Conservation (phyloP, 2,329 filamentous ascomycete genomes). For the Dothistroma septosporum region DNA sequence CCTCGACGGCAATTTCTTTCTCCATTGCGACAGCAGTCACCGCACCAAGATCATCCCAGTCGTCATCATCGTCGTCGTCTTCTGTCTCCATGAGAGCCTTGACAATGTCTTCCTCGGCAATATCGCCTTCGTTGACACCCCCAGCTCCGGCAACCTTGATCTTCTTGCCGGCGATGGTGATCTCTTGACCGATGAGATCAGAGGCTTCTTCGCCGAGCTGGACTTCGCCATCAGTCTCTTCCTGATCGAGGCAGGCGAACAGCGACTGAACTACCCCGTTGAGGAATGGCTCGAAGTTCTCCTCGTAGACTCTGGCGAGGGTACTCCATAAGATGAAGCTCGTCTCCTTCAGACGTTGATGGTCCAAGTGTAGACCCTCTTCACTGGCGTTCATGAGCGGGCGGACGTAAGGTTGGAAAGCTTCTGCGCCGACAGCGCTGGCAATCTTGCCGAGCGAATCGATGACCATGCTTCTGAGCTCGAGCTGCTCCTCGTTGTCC, state of each 20-base stretch:
- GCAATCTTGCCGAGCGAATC: constrained; percentile 94
- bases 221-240: constrained; percentile 76
- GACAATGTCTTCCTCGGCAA: constrained; percentile 55
- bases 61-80: constrained; percentile 68
- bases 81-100: constrained; percentile 44
- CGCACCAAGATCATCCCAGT: constrained; percentile 77
- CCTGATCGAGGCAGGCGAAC: constrained; percentile 80
- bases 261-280: constrained; percentile 74
- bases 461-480: constrained; percentile 82
- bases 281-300: constrained; percentile 74
- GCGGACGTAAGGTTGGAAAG: constrained; percentile 87
- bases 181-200: constrained; percentile 69
- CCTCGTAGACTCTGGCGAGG: constrained; percentile 87
- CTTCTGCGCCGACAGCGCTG: constrained; percentile 74
- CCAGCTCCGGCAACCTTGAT: constrained; percentile 68
- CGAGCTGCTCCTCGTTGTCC: constrained; percentile 82
- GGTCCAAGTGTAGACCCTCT: constrained; percentile 81
- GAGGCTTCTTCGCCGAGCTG: constrained; percentile 69
- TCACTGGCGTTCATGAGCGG: constrained; percentile 90
- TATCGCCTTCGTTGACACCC: constrained; percentile 45
- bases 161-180: constrained; percentile 77
- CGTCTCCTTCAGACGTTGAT: constrained; percentile 87
- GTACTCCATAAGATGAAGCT: constrained; percentile 97
- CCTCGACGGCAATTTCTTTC: constrained; percentile 95
- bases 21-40: constrained; percentile 88